A percentile compares a stretch with the other conserved stretches of the same genome.
Evolutionary conservation across 331 rosid species (phyloP).

Genomic region (Acacia pycnantha): DNA sequence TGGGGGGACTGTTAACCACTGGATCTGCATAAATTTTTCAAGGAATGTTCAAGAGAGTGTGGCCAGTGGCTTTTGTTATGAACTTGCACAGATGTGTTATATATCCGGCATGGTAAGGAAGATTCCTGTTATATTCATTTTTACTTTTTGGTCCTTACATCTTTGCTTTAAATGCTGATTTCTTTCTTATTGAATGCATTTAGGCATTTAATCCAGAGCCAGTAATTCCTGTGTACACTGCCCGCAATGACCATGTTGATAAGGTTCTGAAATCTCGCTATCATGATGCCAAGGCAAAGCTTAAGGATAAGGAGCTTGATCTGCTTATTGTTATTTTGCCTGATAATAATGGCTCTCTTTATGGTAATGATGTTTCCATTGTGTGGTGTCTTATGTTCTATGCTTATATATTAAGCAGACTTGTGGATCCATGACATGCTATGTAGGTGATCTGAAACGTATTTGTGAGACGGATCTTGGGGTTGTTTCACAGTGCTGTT

Average conservation of each 20-base stretch:
- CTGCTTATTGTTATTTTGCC: slow-evolving; percentile 89
- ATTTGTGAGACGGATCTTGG: slow-evolving; percentile 98
- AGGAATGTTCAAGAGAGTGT: slow-evolving; percentile 75
- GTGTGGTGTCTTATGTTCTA: not conserved
- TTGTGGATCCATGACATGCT: not conserved
- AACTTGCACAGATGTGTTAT: slow-evolving; percentile 87
- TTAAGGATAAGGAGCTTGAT: slow-evolving; percentile 74
- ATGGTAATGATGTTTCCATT: slow-evolving; percentile 50
- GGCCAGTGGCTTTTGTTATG: slow-evolving; percentile 74
- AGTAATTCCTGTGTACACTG: slow-evolving; percentile 57
- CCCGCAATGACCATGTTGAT: slow-evolving; percentile 92
- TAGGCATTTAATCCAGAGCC: slow-evolving; percentile 80
- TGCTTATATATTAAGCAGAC: not conserved
- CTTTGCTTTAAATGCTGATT: not conserved
- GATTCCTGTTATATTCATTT: not conserved
- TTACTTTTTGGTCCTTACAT: not conserved
- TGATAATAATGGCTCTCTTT: slow-evolving; percentile 90
- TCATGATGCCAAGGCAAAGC: slow-evolving; percentile 69
- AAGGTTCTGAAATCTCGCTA: slow-evolving; percentile 69
- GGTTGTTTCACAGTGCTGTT: slow-evolving; percentile 89
- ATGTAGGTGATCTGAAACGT: slow-evolving; percentile 84
- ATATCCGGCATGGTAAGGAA: slow-evolving; percentile 87
- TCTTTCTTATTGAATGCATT: not conserved
- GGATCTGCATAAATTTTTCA: slow-evolving; percentile 92
- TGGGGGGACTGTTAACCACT: slow-evolving; percentile 80